phyloP scores from a whole-genome alignment of 345 rosid genomes.

The Moricandia arvensis region DNA sequence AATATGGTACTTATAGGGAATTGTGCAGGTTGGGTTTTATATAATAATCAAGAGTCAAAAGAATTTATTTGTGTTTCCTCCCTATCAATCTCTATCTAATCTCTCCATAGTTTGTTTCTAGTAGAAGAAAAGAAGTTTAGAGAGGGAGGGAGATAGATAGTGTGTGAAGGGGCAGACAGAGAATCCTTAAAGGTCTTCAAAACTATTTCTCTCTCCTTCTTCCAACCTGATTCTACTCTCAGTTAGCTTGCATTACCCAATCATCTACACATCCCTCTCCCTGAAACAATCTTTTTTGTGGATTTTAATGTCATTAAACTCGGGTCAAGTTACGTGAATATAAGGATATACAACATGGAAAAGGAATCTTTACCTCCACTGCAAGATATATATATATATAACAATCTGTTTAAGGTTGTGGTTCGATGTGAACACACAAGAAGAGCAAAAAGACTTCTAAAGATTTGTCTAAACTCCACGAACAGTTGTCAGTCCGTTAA shows the following conservation, averaged over 20 bases:
- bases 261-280: slow-evolving; percentile 10
- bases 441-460: not conserved
- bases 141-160: not conserved
- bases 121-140: slow-evolving; percentile 35
- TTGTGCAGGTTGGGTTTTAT: slow-evolving; percentile 27
- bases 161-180: slow-evolving; percentile 26
- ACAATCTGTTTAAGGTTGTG: not conserved
- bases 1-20: slow-evolving; percentile 22
- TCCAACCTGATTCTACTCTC: slow-evolving; percentile 30
- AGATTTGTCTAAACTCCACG: not conserved
- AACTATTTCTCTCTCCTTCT: slow-evolving; percentile 24
- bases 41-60: slow-evolving; percentile 15
- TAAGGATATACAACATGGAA: not conserved
- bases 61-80: slow-evolving; percentile 1
- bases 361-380: not conserved
- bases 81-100: slow-evolving; percentile 12
- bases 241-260: slow-evolving; percentile 19
- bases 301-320: not conserved
- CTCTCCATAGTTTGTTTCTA: slow-evolving; percentile 27
- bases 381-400: not conserved
- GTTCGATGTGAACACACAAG: not conserved
- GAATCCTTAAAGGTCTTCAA: slow-evolving; percentile 28
- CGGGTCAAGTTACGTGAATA: not conserved
- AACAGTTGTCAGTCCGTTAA: not conserved
- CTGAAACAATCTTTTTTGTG: slow-evolving; percentile 13